Evolutionary conservation across 2,329 filamentous ascomycete species (phyloP).

Genomic region (Lasiodiplodia theobromae): DNA sequence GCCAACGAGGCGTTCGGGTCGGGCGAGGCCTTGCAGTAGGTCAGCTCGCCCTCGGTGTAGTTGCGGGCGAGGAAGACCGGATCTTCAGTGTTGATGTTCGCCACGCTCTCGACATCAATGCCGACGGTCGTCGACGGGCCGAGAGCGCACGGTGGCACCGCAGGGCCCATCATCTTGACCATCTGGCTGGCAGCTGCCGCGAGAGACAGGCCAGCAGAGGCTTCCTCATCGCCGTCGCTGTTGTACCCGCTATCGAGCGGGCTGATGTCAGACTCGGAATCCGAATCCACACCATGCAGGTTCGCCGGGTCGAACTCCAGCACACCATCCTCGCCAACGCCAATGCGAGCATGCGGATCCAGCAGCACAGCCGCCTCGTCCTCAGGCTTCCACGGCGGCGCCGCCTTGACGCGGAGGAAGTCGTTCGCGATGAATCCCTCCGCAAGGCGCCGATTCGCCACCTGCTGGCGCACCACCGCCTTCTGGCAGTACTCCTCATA

Average conservation of each 20-base stretch:
- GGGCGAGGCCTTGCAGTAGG: background rate
- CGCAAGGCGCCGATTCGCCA: background rate
- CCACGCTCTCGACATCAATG: constrained; percentile 9
- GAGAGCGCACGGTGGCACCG: background rate
- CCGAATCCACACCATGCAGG: background rate
- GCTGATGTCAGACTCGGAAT: background rate
- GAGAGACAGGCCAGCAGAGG: background rate
- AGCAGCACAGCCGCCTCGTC: constrained; percentile 8
- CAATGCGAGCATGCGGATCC: constrained; percentile 3
- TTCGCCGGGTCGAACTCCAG: background rate
- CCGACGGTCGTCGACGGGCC: background rate
- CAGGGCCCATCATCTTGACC: background rate
- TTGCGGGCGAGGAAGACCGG: constrained; percentile 31
- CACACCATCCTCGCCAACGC: background rate
- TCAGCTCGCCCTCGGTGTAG: constrained; percentile 27
- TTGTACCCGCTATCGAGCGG: constrained; percentile 11
- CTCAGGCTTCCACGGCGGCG: constrained; percentile 6
- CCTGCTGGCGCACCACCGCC: background rate
- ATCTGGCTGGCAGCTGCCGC: background rate
- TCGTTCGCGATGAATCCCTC: constrained; percentile 9
- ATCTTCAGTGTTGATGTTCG: background rate
- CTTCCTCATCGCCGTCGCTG: background rate
- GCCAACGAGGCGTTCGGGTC: constrained; percentile 28
- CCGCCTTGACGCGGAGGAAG: constrained; percentile 2
- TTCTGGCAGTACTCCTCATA: background rate